phyloP scores from a whole-genome alignment of 2,329 filamentous ascomycete species.

The Cladorrhinum sp. region DNA sequence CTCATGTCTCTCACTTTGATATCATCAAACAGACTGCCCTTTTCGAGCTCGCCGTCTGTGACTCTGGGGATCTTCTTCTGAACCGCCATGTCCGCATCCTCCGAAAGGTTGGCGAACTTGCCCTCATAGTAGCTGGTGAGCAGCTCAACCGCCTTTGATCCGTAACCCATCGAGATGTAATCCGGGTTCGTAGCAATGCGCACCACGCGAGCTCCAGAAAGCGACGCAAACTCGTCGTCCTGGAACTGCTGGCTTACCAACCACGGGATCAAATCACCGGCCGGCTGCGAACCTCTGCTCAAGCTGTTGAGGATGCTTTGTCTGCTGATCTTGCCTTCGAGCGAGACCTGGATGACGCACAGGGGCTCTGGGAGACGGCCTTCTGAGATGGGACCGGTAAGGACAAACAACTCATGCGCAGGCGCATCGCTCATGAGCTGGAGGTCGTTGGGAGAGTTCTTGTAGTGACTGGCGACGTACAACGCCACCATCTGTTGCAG shows the following conservation, averaged over 20 bases:
- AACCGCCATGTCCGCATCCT: slow-evolving; percentile 56
- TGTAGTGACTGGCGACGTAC: slow-evolving; percentile 90
- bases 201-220: slow-evolving; percentile 89
- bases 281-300: slow-evolving; percentile 81
- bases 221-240: slow-evolving; percentile 89
- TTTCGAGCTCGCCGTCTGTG: slow-evolving; percentile 77
- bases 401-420: slow-evolving; percentile 91
- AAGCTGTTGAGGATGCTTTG: slow-evolving; percentile 89
- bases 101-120: slow-evolving; percentile 80
- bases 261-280: slow-evolving; percentile 95
- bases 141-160: slow-evolving; percentile 80
- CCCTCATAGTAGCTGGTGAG: slow-evolving; percentile 92
- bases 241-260: slow-evolving; percentile 97
- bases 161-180: slow-evolving; percentile 89
- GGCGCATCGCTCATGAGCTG: slow-evolving; percentile 98
- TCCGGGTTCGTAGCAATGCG: slow-evolving; percentile 96
- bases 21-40: slow-evolving; percentile 72
- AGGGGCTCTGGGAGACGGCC: slow-evolving; percentile 85
- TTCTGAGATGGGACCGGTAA: slow-evolving; percentile 78
- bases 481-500: slow-evolving; percentile 97
- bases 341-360: slow-evolving; percentile 87
- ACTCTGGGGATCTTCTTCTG: slow-evolving; percentile 71
- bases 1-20: slow-evolving; percentile 86
- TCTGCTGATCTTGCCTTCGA: slow-evolving; percentile 92
- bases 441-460: slow-evolving; percentile 97